Conservation (phyloP, 176 grass and related monocot genomes). For the Raddia guianensis region DNA sequence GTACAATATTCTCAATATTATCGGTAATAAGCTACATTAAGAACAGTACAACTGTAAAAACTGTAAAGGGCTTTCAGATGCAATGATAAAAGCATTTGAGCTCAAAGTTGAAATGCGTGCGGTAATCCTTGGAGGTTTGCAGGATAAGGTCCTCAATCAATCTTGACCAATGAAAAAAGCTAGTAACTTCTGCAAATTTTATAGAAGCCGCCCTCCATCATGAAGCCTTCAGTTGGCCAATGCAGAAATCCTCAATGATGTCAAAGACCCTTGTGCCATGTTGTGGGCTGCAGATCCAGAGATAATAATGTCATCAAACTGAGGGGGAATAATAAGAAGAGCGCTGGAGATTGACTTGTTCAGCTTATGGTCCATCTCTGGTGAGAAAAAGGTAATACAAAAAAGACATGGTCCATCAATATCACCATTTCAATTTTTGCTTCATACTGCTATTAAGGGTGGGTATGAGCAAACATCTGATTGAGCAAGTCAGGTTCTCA, state of each 20-base stretch:
- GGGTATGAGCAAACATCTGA: not conserved
- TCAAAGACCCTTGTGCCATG: slow-evolving; percentile 81
- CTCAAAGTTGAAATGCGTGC: slow-evolving; percentile 10
- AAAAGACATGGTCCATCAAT: not conserved
- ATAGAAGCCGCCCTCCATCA: not conserved
- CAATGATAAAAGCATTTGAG: slow-evolving; percentile 34
- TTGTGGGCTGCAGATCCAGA: slow-evolving; percentile 63
- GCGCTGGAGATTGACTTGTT: not conserved
- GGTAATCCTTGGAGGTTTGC: slow-evolving; percentile 27
- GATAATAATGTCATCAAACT: slow-evolving; percentile 21
- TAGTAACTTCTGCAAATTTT: slow-evolving; percentile 47
- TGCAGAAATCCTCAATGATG: slow-evolving; percentile 85
- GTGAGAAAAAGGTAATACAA: slow-evolving; percentile 26
- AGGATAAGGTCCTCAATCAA: slow-evolving; percentile 59
- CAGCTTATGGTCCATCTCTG: not conserved
- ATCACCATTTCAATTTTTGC: slow-evolving; percentile 4
- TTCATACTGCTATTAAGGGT: not conserved
- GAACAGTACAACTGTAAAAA: slow-evolving; percentile 8
- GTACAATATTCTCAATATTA: slow-evolving; percentile 44
- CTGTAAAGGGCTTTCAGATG: slow-evolving; percentile 20
- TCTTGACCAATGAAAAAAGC: slow-evolving; percentile 88
- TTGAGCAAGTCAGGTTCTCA: not conserved
- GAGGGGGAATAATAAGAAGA: not conserved
- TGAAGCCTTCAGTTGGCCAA: slow-evolving; percentile 67
- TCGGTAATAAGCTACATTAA: slow-evolving; percentile 48